Base-by-base conservation (phyloP, 768 basidiomycete species). In the Phaeolepiota aurea region DNA sequence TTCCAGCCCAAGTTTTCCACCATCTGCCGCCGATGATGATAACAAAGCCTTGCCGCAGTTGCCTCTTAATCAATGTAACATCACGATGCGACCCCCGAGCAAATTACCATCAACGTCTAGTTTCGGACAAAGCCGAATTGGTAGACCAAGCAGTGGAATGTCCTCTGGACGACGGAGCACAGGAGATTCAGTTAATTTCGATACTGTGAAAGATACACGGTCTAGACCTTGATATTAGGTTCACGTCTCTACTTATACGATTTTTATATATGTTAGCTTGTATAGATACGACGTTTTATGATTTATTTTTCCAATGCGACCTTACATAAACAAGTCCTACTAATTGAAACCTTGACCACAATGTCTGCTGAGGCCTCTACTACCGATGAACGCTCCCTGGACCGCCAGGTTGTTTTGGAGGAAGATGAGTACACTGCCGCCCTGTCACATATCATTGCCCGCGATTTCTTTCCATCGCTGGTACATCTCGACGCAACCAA, bases 381-480 rank as follows among this genome's bases (percentile, higher is more conserved):
- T 16, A 35, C 45, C 54, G 10, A 20, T 31, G 63, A 66, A 47
- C 74, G 72, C 18, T 90, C 87, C 13, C 66, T 90, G 42, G 84
- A 84, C 54, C 64, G 69, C 11, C 87, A 90, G 52, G 53, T 70
- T 10, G 70, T 89, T 11, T 74, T 88, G 11, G 86, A 89, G 37
- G 96, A 99, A 68, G 96, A 98, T 47, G 90, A 92, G 56, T 98
- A 98, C 59, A 92, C 90, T 1, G 79, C 77, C 34, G 87, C 86
- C 1, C 71, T 99, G 15, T 89, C 88, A 9, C 75, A 80, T 35
- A 97, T 98, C 53, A 98, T 98, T 53, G 86, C 88, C 28, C 82
- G 96, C 37, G 94, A 98, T 64, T 99, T 99, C 73, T 99, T 98
- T 54, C 96, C 96, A 0, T 89, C 89, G 10, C 76, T 98, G 7